phyloP scores from a whole-genome alignment of 1,284 basidiomycete genomes.

The Quambalaria eucalypti region DNA sequence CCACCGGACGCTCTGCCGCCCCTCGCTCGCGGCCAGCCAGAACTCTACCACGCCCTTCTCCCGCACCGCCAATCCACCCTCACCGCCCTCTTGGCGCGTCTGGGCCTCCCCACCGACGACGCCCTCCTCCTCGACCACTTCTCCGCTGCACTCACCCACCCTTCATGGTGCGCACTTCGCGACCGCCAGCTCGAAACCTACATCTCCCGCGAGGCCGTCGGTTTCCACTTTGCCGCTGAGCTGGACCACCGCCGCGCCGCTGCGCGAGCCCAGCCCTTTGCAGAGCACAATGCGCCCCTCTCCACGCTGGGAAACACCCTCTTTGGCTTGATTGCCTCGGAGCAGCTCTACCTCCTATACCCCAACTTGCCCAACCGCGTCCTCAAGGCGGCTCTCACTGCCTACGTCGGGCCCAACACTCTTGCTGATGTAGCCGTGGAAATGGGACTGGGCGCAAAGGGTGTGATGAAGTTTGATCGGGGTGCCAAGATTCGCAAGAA shows the following conservation, averaged over 20 bases:
- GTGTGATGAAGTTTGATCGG: slow-evolving; percentile 39
- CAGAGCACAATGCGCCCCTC: slow-evolving; percentile 65
- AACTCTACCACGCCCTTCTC: slow-evolving; percentile 33
- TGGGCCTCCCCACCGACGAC: slow-evolving; percentile 15
- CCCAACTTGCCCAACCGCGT: slow-evolving; percentile 85
- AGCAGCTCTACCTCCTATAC: slow-evolving; percentile 71
- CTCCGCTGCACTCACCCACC: slow-evolving; percentile 37
- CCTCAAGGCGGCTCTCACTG: slow-evolving; percentile 78
- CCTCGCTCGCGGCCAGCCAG: slow-evolving; percentile 32
- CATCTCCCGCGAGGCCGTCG: slow-evolving; percentile 7
- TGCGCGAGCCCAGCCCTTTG: not conserved
- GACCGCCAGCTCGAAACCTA: slow-evolving; percentile 9
- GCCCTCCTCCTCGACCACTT: slow-evolving; percentile 26
- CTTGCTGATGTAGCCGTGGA: slow-evolving; percentile 70
- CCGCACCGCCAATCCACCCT: slow-evolving; percentile 29
- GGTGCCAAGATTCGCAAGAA: not conserved
- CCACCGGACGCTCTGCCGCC: slow-evolving; percentile 29
- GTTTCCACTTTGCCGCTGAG: slow-evolving; percentile 7
- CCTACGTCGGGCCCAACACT: slow-evolving; percentile 76
- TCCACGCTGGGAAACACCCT: slow-evolving; percentile 76
- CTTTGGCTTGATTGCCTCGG: slow-evolving; percentile 79
- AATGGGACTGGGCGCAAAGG: slow-evolving; percentile 42
- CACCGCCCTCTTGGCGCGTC: slow-evolving; percentile 28
- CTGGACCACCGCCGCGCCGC: not conserved
- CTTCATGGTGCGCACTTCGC: slow-evolving; percentile 16